phyloP scores from a whole-genome alignment of 257 asterid species.

The Henckelia pumila region DNA sequence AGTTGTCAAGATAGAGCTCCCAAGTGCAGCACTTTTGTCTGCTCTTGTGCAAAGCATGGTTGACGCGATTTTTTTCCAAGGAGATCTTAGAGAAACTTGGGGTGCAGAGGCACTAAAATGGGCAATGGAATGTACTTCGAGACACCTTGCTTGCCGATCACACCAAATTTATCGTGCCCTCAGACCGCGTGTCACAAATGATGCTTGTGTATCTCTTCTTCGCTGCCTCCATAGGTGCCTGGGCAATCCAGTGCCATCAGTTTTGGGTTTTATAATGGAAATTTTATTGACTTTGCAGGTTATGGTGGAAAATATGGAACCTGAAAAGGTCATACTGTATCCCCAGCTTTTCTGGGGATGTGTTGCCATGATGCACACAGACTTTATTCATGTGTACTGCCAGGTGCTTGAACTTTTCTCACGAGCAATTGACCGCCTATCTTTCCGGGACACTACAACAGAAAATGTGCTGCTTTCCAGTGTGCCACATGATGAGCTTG shows the following conservation, averaged over 20 bases:
- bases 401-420: slow-evolving; percentile 97
- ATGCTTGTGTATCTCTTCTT: slow-evolving; percentile 91
- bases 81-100: slow-evolving; percentile 99
- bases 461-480: slow-evolving; percentile 98
- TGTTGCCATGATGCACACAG: slow-evolving; percentile 99
- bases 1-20: slow-evolving; percentile 80
- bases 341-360: slow-evolving; percentile 99
- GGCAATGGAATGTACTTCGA: slow-evolving; percentile 99
- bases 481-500: slow-evolving; percentile 91
- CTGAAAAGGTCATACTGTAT: slow-evolving; percentile 90
- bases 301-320: slow-evolving; percentile 99
- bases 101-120: slow-evolving; percentile 97
- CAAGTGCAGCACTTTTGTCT: slow-evolving; percentile 94
- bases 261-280: slow-evolving; percentile 94
- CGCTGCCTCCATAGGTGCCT: slow-evolving; percentile 96
- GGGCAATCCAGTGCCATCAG: slow-evolving; percentile 89
- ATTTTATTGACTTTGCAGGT: slow-evolving; percentile 90
- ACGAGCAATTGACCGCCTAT: slow-evolving; percentile 82
- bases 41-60: slow-evolving; percentile 99
- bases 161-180: slow-evolving; percentile 98
- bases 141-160: slow-evolving; percentile 98
- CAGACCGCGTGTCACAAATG: slow-evolving; percentile 87
- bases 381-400: slow-evolving; percentile 91
- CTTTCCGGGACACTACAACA: slow-evolving; percentile 93
- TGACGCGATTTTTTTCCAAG: slow-evolving; percentile 97